Conservation (phyloP, 805 yeast species). For the Grigorovia yakushimaensis region DNA sequence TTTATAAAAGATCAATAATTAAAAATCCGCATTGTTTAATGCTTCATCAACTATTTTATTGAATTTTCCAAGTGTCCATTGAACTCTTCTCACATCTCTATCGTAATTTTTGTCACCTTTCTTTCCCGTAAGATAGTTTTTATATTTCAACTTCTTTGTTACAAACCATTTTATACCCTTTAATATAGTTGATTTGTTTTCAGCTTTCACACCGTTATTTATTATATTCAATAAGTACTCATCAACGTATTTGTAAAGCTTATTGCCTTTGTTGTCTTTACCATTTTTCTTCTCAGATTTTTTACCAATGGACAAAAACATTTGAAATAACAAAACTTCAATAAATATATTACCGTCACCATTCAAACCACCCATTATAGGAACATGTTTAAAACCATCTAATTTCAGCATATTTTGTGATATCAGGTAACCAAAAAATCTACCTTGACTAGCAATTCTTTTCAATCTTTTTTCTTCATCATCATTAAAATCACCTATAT, state of each 20-base stretch:
- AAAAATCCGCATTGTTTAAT: conserved; percentile 9
- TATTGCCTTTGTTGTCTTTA: conserved; percentile 19
- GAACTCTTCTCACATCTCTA: conserved; percentile 25
- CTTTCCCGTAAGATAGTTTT: conserved; percentile 13
- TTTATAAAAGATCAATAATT: background rate
- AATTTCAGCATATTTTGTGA: conserved; percentile 66
- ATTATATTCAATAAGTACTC: conserved; percentile 20
- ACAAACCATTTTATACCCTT: conserved; percentile 29
- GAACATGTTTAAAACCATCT: conserved; percentile 61
- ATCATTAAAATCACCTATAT: conserved; percentile 27
- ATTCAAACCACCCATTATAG: conserved; percentile 57
- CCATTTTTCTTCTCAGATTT: conserved; percentile 39
- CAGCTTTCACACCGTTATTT: conserved; percentile 15
- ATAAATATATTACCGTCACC: conserved; percentile 56
- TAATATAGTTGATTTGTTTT: conserved; percentile 20
- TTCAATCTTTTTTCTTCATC: conserved; percentile 50
- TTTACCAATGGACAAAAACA: conserved; percentile 56
- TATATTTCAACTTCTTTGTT: conserved; percentile 19
- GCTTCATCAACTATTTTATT: conserved; percentile 8
- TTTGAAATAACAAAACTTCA: conserved; percentile 61
- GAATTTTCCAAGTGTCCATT: conserved; percentile 22
- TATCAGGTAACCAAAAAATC: conserved; percentile 68
- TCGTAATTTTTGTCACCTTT: conserved; percentile 15
- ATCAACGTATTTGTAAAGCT: conserved; percentile 20
- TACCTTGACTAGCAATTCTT: conserved; percentile 61